A percentile compares a stretch with the other conserved stretches of the same genome.
phyloP scores from a whole-genome alignment of 345 rosid species.

The Heritiera fomes region DNA sequence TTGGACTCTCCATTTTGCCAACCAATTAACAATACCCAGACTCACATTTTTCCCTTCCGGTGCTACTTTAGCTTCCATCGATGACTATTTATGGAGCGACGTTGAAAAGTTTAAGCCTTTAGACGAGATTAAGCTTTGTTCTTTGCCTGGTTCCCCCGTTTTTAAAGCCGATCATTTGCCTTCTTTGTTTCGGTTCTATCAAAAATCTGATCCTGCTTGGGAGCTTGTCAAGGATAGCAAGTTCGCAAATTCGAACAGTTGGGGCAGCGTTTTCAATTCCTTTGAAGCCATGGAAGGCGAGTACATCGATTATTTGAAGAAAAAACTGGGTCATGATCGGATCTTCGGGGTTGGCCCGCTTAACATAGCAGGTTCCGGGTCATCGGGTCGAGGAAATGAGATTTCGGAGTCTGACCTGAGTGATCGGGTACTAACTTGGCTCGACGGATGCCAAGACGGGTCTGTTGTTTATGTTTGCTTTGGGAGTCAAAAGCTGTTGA shows the following conservation, averaged over 20 bases:
- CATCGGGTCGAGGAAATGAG: neutral
- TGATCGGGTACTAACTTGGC: slow-evolving; percentile 43
- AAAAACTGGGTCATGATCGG: slow-evolving; percentile 42
- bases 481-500: slow-evolving; percentile 60
- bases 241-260: slow-evolving; percentile 36
- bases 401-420: neutral
- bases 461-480: slow-evolving; percentile 67
- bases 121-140: slow-evolving; percentile 35
- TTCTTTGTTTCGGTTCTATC: slow-evolving; percentile 30
- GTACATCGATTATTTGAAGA: slow-evolving; percentile 39
- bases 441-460: slow-evolving; percentile 48
- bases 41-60: slow-evolving; percentile 49
- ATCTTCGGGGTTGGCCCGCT: slow-evolving; percentile 65
- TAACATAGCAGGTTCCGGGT: slow-evolving; percentile 37
- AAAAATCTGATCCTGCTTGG: slow-evolving; percentile 37
- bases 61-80: slow-evolving; percentile 34
- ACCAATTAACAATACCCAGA: slow-evolving; percentile 41
- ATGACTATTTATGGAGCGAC: slow-evolving; percentile 34
- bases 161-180: slow-evolving; percentile 56
- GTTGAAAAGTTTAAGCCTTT: slow-evolving; percentile 15
- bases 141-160: slow-evolving; percentile 54
- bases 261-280: slow-evolving; percentile 52
- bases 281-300: slow-evolving; percentile 47
- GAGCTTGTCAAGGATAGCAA: slow-evolving; percentile 32
- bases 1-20: slow-evolving; percentile 60